These are phyloP conservation scores for Posidonia australis DNA, from an alignment of 106 monocot genomes.

Conservation along the genomic window DNA sequence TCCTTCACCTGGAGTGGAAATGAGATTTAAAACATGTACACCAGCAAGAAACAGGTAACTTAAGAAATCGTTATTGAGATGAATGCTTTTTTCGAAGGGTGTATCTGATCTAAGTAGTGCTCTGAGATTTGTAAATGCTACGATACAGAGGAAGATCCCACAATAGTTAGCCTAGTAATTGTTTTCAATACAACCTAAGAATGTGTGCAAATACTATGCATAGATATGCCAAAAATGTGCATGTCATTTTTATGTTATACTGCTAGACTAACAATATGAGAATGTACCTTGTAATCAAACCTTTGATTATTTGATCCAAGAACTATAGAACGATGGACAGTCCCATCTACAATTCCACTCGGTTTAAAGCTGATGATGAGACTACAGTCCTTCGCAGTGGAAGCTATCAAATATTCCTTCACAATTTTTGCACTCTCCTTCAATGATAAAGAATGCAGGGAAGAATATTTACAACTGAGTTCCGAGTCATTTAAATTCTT, in stretches of 20 bases:
- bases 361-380: constrained; percentile 80
- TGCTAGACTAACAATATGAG: background rate
- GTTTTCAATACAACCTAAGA: no score
- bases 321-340: constrained; percentile 19
- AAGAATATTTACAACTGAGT: constrained; percentile 25
- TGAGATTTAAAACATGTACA: no score
- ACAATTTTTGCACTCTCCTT: constrained; percentile 56
- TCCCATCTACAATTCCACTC: constrained; percentile 1
- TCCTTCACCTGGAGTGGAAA: no score
- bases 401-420: constrained; percentile 48
- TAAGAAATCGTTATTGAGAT: no score
- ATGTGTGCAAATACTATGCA: no score
- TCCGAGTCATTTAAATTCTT: constrained; percentile 32
- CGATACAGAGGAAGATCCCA: no score
- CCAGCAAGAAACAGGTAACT: no score
- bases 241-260: background rate
- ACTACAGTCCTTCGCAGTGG: constrained; percentile 88
- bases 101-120: no score
- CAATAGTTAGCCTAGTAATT: no score
- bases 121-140: no score
- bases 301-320: constrained; percentile 50
- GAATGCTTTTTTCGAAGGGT: no score
- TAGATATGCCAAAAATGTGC: no score
- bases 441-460: constrained; percentile 53
- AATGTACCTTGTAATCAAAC: constrained; percentile 83